Conservation (phyloP, 179 eudicot genomes). For the Beta corolliflora region DNA sequence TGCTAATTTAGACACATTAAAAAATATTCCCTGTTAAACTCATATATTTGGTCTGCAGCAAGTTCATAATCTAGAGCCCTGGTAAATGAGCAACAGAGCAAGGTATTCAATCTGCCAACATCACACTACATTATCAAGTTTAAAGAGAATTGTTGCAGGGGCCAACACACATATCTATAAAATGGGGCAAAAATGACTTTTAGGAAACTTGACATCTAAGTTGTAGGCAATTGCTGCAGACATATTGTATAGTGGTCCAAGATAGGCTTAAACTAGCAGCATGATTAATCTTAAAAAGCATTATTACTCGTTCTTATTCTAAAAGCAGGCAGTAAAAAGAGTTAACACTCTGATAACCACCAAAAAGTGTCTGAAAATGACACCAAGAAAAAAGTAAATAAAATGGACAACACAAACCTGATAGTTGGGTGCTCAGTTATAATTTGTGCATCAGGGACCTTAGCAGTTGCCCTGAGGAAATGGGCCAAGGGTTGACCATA, state of each 20-base stretch:
- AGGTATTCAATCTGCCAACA: neutral
- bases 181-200: neutral
- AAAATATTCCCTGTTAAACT: neutral
- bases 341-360: neutral
- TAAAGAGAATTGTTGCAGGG: neutral
- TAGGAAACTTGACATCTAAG: neutral
- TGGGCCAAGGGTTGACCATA: slow-evolving; percentile 94
- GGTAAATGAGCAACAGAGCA: neutral
- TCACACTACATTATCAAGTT: neutral
- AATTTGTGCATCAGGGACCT: slow-evolving; percentile 89
- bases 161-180: neutral
- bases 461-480: slow-evolving; percentile 84
- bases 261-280: neutral
- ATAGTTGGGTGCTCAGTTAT: slow-evolving; percentile 81
- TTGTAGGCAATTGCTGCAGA: neutral
- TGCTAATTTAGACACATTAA: slow-evolving; percentile 1
- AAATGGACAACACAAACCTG: slow-evolving; percentile 43
- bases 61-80: neutral
- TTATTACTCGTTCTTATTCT: neutral
- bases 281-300: neutral
- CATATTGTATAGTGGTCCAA: neutral
- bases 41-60: neutral
- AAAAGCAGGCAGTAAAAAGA: neutral
- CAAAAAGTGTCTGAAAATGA: neutral
- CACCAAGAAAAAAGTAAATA: neutral